Evolutionary conservation across 139 green algal genomes (phyloP), one percentile per base, ranked within the genome.

Genomic region (Eudorina sp.): DNA sequence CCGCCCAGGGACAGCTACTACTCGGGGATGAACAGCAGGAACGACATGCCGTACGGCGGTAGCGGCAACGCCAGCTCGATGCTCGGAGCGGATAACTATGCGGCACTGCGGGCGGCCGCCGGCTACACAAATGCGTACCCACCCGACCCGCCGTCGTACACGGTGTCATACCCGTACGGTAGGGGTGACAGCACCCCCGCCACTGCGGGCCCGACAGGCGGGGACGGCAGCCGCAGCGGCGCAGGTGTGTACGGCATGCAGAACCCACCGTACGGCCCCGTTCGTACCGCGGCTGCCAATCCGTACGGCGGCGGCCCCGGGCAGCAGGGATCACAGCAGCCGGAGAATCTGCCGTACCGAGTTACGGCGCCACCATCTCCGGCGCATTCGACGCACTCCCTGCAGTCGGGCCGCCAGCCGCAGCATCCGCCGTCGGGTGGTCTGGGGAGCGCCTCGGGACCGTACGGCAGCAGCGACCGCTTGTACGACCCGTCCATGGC

Each of bases 301-400:
- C 79, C 81, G 43, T 87, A 87, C 64, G 64, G 81, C 64, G 80
- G 80, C n/a, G 51, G 34, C 53, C 36, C 36, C 34, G 31, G 36
- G 0, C 53, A 72, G 77, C 80, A 27, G 81, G 41, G 55, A 21
- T 1, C 7, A 41, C 78, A 40, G 73, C 27, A 46, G 19, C n/a
- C n/a, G n/a, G 79, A 76, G n/a, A 62, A 74, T 66, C 40, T 76
- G 79, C 46, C 64, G n/a, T 87, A 87, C 81, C 78, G 55, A 64
- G 64, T 78, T 4, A 53, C 66, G 79, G 41, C 79, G 60, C 79
- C 79, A 60, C 79, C 79, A 0, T 86, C 79, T 43, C 79, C 79
- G 29, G 41, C 79, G 23, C 55, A 74, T 27, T 74, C 78, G 55
- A n/a, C 25, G 25, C 55, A 60, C 40, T 75, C 40, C 1, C 41